Evolutionary conservation across 2,329 filamentous ascomycete genomes (phyloP).

Genomic region (Ceratocystis harringtonii): DNA sequence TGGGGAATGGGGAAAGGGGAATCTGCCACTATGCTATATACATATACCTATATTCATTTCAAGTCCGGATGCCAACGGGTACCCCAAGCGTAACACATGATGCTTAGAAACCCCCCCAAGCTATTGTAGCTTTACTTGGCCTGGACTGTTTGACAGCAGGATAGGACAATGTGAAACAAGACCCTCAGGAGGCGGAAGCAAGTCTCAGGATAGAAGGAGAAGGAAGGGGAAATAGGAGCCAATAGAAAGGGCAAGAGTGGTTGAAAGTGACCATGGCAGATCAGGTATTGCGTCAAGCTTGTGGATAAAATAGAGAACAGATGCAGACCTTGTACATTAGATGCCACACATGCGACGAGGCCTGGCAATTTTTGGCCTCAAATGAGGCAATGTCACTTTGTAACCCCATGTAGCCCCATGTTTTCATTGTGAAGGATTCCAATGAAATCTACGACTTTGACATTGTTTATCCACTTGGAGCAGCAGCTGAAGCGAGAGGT

Average conservation of each 20-base stretch:
- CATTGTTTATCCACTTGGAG: neutral
- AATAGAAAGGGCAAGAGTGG: neutral
- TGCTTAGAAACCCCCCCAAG: too few relatives aligned
- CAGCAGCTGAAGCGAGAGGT: neutral
- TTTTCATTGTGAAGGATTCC: neutral
- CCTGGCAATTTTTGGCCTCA: neutral
- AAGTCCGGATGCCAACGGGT: too few relatives aligned
- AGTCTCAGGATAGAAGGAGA: neutral
- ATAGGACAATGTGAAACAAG: conserved; percentile 1
- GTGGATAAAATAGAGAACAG: neutral
- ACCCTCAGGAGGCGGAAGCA: neutral
- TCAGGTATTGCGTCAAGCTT: neutral
- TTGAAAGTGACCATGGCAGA: neutral
- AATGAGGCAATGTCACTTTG: neutral
- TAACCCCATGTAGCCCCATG: neutral
- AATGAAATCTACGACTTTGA: neutral
- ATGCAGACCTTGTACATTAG: neutral
- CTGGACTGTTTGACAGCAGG: neutral
- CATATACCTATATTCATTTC: too few relatives aligned
- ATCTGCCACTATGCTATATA: too few relatives aligned
- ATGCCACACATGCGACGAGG: neutral
- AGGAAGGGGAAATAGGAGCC: neutral
- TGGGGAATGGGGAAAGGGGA: too few relatives aligned
- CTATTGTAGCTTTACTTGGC: neutral
- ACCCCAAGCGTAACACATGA: too few relatives aligned